phyloP scores from a whole-genome alignment of 768 basidiomycete genomes.

The Boletus rufocinnamomeus region DNA sequence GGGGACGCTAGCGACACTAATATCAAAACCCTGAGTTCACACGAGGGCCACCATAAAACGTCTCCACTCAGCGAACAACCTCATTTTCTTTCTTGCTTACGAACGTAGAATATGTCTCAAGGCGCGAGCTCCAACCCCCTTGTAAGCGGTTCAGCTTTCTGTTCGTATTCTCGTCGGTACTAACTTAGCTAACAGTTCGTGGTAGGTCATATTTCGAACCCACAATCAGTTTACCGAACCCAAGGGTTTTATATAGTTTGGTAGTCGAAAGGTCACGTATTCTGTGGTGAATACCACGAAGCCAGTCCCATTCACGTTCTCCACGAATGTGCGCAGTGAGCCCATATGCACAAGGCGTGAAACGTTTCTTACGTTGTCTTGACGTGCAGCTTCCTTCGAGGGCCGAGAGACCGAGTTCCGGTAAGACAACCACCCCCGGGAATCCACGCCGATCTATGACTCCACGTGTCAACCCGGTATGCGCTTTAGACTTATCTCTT shows the following conservation, averaged over 20 bases:
- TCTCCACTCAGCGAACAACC: too few species aligned
- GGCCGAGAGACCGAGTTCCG: background rate
- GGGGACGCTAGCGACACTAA: too few species aligned
- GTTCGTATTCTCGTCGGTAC: background rate
- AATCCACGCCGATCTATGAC: background rate
- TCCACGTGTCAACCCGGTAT: background rate
- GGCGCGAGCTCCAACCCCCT: background rate
- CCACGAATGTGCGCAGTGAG: background rate
- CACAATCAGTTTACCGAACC: background rate
- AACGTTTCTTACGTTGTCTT: background rate
- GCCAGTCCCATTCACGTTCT: conserved; percentile 10
- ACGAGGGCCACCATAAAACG: too few species aligned
- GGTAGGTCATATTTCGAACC: background rate
- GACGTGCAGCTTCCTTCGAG: background rate
- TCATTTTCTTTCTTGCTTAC: background rate
- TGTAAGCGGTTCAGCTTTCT: background rate
- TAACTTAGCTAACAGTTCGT: conserved; percentile 3
- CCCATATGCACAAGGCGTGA: background rate
- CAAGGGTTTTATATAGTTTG: conserved; percentile 5
- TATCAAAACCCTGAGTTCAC: too few species aligned
- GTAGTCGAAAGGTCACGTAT: conserved; percentile 3
- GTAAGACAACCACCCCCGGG: background rate
- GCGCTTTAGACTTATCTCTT: background rate
- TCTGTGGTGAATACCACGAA: background rate
- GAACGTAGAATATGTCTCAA: conserved; percentile 1